Conservation (phyloP, 2,329 filamentous ascomycete genomes). For the Arachnopeziza araneosa region DNA sequence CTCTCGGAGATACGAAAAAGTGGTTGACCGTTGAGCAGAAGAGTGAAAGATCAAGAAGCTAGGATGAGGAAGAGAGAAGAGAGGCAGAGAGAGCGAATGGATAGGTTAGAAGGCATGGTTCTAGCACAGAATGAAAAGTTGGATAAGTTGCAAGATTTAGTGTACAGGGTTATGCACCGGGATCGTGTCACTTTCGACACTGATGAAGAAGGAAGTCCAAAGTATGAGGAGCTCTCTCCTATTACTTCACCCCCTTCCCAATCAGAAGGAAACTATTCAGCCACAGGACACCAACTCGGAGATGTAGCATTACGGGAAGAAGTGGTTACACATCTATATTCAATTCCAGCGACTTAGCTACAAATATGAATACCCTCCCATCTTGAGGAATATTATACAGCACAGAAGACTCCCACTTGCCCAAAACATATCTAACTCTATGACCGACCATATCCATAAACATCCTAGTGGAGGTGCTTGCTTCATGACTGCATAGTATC, state of each 20-base stretch:
- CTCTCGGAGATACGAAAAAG: background rate
- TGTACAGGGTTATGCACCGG: slow-evolving; percentile 20
- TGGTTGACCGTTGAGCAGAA: background rate
- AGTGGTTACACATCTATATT: background rate
- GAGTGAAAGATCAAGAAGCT: slow-evolving; percentile 23
- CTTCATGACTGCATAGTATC: slow-evolving; percentile 89
- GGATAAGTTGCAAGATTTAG: slow-evolving; percentile 19
- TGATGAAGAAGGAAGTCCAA: background rate
- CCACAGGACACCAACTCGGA: background rate
- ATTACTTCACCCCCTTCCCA: background rate
- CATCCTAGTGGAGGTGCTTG: slow-evolving; percentile 82
- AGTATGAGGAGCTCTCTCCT: background rate
- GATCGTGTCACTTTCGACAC: slow-evolving; percentile 6
- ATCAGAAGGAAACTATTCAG: background rate
- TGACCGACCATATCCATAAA: slow-evolving; percentile 87
- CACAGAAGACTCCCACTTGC: slow-evolving; percentile 50
- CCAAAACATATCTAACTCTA: slow-evolving; percentile 72
- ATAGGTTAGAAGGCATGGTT: slow-evolving; percentile 17
- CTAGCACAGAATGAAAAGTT: slow-evolving; percentile 22
- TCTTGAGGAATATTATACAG: slow-evolving; percentile 24
- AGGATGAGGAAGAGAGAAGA: slow-evolving; percentile 17
- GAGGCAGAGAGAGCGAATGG: slow-evolving; percentile 15
- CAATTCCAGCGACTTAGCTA: slow-evolving; percentile 6
- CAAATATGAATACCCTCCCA: slow-evolving; percentile 22
- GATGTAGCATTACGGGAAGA: background rate